Conservation (phyloP, 176 grass and related monocot species). For the Zizania latifolia region DNA sequence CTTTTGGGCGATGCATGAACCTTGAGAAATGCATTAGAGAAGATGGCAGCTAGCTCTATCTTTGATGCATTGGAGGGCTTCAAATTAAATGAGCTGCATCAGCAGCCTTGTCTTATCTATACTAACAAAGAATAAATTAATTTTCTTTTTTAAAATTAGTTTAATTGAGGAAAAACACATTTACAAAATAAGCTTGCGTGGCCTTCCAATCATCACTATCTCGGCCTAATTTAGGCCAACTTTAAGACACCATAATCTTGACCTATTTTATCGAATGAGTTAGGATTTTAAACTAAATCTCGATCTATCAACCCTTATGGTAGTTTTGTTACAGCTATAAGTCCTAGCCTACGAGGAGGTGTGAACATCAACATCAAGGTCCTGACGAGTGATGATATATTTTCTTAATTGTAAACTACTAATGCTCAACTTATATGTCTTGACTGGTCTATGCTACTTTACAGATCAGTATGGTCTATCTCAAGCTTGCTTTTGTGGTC, state of each 20-base stretch:
- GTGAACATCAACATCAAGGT: slow-evolving; percentile 10
- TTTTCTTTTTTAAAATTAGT: background rate
- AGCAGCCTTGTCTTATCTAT: background rate
- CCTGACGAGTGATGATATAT: background rate
- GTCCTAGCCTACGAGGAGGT: background rate
- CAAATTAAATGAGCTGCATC: background rate
- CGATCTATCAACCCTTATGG: no score
- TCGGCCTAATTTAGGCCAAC: no score
- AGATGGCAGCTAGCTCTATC: slow-evolving; percentile 7
- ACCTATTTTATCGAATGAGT: no score
- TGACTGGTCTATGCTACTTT: slow-evolving; percentile 29
- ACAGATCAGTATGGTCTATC: slow-evolving; percentile 47
- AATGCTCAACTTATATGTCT: slow-evolving; percentile 18
- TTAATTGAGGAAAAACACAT: background rate
- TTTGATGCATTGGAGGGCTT: background rate
- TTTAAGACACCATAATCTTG: no score
- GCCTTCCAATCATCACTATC: background rate
- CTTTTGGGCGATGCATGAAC: slow-evolving; percentile 34
- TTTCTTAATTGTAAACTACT: slow-evolving; percentile 28
- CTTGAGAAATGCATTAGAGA: slow-evolving; percentile 20
- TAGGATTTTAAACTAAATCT: no score
- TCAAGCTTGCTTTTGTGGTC: slow-evolving; percentile 29
- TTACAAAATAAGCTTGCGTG: background rate
- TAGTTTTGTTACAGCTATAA: no score
- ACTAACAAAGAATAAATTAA: background rate